phyloP scores from a whole-genome alignment of 306 rosid genomes.

The Acacia confusa region DNA sequence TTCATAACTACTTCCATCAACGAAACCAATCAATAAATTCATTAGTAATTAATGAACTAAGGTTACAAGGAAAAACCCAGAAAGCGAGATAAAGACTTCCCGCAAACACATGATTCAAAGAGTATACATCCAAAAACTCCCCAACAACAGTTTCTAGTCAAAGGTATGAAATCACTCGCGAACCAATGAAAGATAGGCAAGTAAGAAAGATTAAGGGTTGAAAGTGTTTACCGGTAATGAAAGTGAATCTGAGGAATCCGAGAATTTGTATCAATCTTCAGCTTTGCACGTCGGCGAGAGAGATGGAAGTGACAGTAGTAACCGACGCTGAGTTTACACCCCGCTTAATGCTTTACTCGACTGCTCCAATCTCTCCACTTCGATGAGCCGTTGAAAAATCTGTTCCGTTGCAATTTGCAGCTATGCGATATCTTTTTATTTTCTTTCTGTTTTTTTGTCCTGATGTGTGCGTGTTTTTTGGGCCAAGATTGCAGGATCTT shows the following conservation, averaged over 20 bases:
- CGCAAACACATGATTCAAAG: not conserved
- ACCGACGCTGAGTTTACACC: no score
- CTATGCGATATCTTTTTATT: no score
- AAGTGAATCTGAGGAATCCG: not conserved
- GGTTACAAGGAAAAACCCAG: conserved; percentile 6
- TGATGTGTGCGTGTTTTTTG: no score
- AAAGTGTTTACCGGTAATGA: conserved; percentile 12
- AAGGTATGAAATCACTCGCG: not conserved
- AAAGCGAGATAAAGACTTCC: not conserved
- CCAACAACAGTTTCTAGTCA: not conserved
- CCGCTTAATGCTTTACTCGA: not conserved
- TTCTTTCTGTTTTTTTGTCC: not conserved
- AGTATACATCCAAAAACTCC: not conserved
- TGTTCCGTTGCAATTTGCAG: no score
- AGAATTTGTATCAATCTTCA: not conserved
- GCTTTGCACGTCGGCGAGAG: not conserved
- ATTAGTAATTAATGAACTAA: not conserved
- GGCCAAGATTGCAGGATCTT: not conserved
- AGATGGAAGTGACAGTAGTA: not conserved
- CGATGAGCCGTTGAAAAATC: not conserved
- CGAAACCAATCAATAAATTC: not conserved
- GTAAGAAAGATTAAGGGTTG: not conserved
- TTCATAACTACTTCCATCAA: no score
- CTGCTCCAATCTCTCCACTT: not conserved
- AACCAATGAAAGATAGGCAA: not conserved